Percentiles rank a stretch among this genome's conserved stretches.
Conservation (phyloP, 495 filamentous ascomycete genomes). For the Neurospora sp. region DNA sequence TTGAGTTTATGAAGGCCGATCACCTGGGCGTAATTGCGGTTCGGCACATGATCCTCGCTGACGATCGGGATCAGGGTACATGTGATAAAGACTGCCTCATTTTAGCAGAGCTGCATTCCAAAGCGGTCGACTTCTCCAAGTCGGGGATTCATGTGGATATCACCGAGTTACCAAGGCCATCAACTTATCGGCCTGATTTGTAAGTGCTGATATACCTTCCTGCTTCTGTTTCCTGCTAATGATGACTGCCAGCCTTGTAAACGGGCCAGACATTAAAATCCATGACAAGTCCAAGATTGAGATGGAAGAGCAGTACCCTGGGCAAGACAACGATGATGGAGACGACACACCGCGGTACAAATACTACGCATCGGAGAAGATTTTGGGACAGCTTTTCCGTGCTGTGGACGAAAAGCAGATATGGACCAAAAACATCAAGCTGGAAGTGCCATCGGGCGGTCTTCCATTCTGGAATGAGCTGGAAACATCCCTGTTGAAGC, state of each 20-base stretch:
- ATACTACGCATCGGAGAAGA: slow-evolving; percentile 60
- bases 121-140: slow-evolving; percentile 76
- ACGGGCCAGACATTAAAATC: slow-evolving; percentile 49
- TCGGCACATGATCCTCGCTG: slow-evolving; percentile 58
- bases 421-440: slow-evolving; percentile 44
- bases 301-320: slow-evolving; percentile 24
- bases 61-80: slow-evolving; percentile 43
- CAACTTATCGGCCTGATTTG: slow-evolving; percentile 31
- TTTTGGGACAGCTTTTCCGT: slow-evolving; percentile 64
- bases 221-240: slow-evolving; percentile 3
- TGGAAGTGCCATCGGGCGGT: slow-evolving; percentile 9
- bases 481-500: slow-evolving; percentile 17
- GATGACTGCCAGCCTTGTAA: slow-evolving; percentile 37
- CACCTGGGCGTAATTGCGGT: slow-evolving; percentile 59
- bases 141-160: slow-evolving; percentile 56
- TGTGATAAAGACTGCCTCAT: slow-evolving; percentile 46
- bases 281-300: slow-evolving; percentile 33
- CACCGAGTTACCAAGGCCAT: slow-evolving; percentile 14
- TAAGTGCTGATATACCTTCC: slow-evolving; percentile 9
- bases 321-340: slow-evolving; percentile 30
- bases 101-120: slow-evolving; percentile 62
- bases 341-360: slow-evolving; percentile 41
- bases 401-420: slow-evolving; percentile 64
- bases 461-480: slow-evolving; percentile 35
- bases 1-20: slow-evolving; percentile 71